These are phyloP conservation scores for Aristolochia contorta DNA, from an alignment of 164 flowering plant species.

Conservation along the genomic window DNA sequence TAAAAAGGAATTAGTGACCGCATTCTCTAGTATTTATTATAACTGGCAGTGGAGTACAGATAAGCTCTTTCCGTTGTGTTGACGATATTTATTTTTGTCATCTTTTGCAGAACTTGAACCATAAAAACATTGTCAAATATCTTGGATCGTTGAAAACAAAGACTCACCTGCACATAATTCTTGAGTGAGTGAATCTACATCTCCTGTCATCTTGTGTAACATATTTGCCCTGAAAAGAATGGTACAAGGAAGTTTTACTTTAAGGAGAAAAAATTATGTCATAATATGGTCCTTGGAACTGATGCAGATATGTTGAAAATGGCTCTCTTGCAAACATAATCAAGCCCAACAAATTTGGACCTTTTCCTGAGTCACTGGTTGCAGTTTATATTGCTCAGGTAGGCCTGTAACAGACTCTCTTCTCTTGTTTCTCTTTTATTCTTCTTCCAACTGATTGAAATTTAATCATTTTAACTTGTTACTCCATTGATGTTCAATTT, in stretches of 20 bases:
- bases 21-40: too few species aligned
- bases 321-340: constrained; percentile 98
- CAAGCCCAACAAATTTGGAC: constrained; percentile 98
- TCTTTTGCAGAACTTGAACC: constrained; percentile 74
- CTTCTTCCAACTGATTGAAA: too few species aligned
- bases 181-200: constrained; percentile 58
- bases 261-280: not conserved
- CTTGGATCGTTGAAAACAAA: constrained; percentile 93
- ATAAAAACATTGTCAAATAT: constrained; percentile 97
- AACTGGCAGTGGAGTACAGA: not conserved
- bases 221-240: too few species aligned
- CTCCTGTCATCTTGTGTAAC: not conserved
- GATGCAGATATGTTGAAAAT: constrained; percentile 89
- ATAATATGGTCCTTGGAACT: constrained; percentile 1
- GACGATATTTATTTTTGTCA: not conserved
- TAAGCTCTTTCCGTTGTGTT: not conserved
- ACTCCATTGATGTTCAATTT: too few species aligned
- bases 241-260: not conserved
- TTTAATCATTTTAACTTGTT: too few species aligned
- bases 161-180: constrained; percentile 89
- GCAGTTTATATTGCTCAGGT: constrained; percentile 99
- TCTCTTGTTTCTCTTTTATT: not conserved
- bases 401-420: not conserved
- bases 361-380: constrained; percentile 92
- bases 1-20: too few species aligned